Conservation (phyloP, 352 stramenopile species). For the Thalassiosira allenii region DNA sequence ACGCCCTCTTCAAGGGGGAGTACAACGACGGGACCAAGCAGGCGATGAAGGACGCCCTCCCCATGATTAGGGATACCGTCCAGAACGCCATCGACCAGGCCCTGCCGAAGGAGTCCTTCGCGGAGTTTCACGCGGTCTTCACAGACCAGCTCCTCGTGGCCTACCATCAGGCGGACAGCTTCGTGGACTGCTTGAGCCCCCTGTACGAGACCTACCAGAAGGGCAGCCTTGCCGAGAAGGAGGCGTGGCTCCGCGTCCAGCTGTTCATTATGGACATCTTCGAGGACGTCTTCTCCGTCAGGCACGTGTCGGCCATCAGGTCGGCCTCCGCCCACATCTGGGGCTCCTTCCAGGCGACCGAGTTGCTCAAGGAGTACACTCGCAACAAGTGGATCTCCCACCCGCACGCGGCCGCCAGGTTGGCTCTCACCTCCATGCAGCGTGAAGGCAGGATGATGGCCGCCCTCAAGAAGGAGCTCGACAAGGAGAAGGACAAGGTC, state of each 20-base stretch:
- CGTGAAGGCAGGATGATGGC: constrained; percentile 26
- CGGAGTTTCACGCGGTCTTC: not conserved
- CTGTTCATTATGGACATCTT: not conserved
- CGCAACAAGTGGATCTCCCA: constrained; percentile 19
- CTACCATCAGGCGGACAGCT: not conserved
- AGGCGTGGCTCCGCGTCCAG: not conserved
- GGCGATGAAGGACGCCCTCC: not conserved
- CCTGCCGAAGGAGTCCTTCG: not conserved
- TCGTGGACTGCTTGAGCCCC: not conserved
- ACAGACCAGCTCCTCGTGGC: not conserved
- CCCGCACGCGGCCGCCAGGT: constrained; percentile 22
- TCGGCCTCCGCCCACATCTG: constrained; percentile 12
- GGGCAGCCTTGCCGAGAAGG: not conserved
- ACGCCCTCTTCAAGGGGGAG: not conserved
- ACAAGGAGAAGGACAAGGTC: constrained; percentile 1
- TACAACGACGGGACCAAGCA: not conserved
- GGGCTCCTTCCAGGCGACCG: constrained; percentile 15
- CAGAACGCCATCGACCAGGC: not conserved
- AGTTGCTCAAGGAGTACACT: constrained; percentile 22
- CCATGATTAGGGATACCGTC: not conserved
- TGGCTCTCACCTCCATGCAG: constrained; percentile 33
- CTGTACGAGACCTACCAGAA: not conserved
- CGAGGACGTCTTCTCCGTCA: not conserved
- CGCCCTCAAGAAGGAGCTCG: constrained; percentile 1
- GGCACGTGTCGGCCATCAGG: not conserved